Conservation (phyloP, 148 eudicot genomes). For the Heliosperma pusillum region DNA sequence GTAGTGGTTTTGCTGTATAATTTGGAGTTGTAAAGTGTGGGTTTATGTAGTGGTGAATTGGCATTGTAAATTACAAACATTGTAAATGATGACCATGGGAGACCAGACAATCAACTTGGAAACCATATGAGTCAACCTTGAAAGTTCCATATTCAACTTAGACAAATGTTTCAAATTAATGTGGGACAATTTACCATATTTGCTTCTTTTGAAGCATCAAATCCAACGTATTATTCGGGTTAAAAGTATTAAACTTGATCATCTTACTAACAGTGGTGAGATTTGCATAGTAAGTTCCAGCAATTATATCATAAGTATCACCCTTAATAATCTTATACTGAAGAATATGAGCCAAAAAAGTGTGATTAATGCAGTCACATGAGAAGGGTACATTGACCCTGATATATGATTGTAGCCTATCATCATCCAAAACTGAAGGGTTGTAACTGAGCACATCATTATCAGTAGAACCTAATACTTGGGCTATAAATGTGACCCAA, state of each 20-base stretch:
- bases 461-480: slow-evolving; percentile 24
- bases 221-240: slow-evolving; percentile 24
- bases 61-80: no score
- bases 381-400: slow-evolving; percentile 59
- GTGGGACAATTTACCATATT: no score
- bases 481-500: slow-evolving; percentile 39
- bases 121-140: no score
- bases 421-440: slow-evolving; percentile 34
- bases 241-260: slow-evolving; percentile 36
- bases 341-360: slow-evolving; percentile 60
- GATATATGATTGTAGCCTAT: slow-evolving; percentile 17
- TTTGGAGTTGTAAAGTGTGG: no score
- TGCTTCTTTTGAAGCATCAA: no score
- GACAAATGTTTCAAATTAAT: no score
- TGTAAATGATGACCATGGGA: no score
- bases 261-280: slow-evolving; percentile 53
- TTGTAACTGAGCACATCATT: slow-evolving; percentile 40
- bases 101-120: no score
- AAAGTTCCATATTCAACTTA: no score
- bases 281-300: slow-evolving; percentile 42
- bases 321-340: slow-evolving; percentile 30
- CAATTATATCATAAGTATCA: slow-evolving; percentile 59
- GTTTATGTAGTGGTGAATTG: no score
- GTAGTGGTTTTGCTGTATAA: no score
- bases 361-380: slow-evolving; percentile 57